Conservation (phyloP, 352 stramenopile genomes). For the Lagenidium giganteum region DNA sequence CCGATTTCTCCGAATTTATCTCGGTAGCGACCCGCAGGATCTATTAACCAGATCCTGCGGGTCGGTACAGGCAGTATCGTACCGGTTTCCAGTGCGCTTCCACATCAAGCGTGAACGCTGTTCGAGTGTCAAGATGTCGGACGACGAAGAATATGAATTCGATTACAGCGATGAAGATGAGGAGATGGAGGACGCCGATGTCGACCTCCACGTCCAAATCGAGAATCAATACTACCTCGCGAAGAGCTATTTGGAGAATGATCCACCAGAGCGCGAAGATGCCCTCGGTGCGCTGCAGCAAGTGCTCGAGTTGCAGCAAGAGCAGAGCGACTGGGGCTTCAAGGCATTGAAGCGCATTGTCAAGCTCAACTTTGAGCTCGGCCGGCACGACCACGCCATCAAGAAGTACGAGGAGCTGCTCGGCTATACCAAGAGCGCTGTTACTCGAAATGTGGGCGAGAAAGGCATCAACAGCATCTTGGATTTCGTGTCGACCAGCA, state of each 20-base stretch:
- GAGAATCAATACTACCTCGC: constrained; percentile 94
- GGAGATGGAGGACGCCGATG: constrained; percentile 79
- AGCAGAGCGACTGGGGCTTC: constrained; percentile 87
- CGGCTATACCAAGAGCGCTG: constrained; percentile 79
- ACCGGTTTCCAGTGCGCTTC: too few species aligned
- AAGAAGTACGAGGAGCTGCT: constrained; percentile 87
- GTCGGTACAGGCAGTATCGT: too few species aligned
- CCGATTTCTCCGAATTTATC: too few species aligned
- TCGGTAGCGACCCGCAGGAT: too few species aligned
- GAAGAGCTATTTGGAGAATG: constrained; percentile 75
- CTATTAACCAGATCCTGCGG: too few species aligned
- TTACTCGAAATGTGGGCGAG: constrained; percentile 92
- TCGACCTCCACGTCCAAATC: constrained; percentile 83
- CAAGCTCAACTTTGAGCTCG: constrained; percentile 87
- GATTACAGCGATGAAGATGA: constrained; percentile 92
- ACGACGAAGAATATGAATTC: constrained; percentile 86
- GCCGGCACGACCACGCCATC: constrained; percentile 70
- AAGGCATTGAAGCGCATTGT: constrained; percentile 94
- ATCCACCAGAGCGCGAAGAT: constrained; percentile 27
- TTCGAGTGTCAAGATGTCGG: constrained; percentile 37
- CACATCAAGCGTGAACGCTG: too few species aligned
- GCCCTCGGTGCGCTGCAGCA: constrained; percentile 47
- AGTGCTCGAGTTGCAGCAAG: constrained; percentile 48
- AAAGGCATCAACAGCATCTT: constrained; percentile 96
- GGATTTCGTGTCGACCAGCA: constrained; percentile 89